Conservation (phyloP, 2,329 filamentous ascomycete genomes). For the Mycogone perniciosa region DNA sequence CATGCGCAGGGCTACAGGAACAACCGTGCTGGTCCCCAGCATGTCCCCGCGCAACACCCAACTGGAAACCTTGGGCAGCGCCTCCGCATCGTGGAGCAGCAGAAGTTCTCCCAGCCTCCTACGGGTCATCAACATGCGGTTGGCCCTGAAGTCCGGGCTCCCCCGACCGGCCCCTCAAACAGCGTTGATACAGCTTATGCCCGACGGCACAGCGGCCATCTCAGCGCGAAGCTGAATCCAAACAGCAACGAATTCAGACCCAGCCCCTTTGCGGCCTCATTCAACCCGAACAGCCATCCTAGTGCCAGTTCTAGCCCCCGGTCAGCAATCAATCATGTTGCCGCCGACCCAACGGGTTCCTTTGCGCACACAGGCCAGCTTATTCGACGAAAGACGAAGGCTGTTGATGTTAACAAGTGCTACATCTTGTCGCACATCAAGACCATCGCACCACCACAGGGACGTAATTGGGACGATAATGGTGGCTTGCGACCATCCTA, state of each 20-base stretch:
- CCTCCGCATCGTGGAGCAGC: constrained; percentile 46
- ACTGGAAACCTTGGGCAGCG: constrained; percentile 44
- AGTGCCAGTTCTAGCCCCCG: constrained; percentile 68
- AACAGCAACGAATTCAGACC: constrained; percentile 77
- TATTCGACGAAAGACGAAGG: constrained; percentile 65
- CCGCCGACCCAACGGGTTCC: constrained; percentile 20
- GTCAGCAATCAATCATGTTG: constrained; percentile 48
- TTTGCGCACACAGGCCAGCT: constrained; percentile 34
- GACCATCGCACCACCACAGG: constrained; percentile 45
- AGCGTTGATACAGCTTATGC: constrained; percentile 45
- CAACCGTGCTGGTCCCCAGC: constrained; percentile 39
- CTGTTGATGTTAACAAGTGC: constrained; percentile 65
- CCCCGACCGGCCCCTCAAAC: constrained; percentile 67
- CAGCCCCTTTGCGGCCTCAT: constrained; percentile 71
- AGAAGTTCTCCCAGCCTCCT: constrained; percentile 40
- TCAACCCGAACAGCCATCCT: constrained; percentile 64
- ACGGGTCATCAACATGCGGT: constrained; percentile 44
- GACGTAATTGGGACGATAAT: constrained; percentile 64
- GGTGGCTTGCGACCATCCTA: constrained; percentile 79
- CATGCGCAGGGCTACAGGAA: constrained; percentile 43
- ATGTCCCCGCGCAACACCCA: constrained; percentile 34
- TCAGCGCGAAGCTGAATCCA: constrained; percentile 55
- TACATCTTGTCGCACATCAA: constrained; percentile 49
- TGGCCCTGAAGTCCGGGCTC: constrained; percentile 60
- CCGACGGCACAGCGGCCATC: constrained; percentile 46